Percentiles rank a stretch among this genome's conserved stretches.
Evolutionary conservation across 75 land plant genomes (phyloP).

Genomic region (Gnetum montanum): DNA sequence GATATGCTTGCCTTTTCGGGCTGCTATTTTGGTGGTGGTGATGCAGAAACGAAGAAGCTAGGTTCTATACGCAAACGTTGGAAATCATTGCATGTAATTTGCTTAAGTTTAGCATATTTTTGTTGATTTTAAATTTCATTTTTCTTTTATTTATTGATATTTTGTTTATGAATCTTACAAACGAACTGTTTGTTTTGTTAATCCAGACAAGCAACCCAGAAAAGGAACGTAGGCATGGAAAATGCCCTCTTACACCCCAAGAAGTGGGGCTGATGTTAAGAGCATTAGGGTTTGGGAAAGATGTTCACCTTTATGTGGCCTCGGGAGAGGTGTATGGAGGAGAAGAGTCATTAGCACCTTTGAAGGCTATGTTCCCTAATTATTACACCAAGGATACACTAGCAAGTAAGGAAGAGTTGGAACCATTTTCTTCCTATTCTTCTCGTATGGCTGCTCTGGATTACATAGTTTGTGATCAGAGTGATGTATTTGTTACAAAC

Average conservation of each 20-base stretch:
- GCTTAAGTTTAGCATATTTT: background rate
- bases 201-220: conserved; percentile 65
- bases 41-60: conserved; percentile 71
- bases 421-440: conserved; percentile 60
- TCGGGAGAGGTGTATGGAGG: conserved; percentile 97
- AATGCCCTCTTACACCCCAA: conserved; percentile 91
- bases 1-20: conserved; percentile 99
- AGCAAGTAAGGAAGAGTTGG: conserved; percentile 56
- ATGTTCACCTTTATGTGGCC: conserved; percentile 85
- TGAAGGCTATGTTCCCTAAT: conserved; percentile 91
- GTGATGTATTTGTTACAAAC: conserved; percentile 92
- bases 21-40: conserved; percentile 97
- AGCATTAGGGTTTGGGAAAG: conserved; percentile 84
- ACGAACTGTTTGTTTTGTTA: too few relatives aligned
- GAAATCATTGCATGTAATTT: conserved; percentile 87
- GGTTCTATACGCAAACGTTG: conserved; percentile 85
- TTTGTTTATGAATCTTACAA: background rate
- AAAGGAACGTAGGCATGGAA: conserved; percentile 88
- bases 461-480: conserved; percentile 87
- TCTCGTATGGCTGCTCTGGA: conserved; percentile 98
- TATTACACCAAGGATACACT: conserved; percentile 77
- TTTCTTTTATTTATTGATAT: background rate
- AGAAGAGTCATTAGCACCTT: conserved; percentile 73
- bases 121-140: background rate
- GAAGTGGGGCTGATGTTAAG: conserved; percentile 95